Evolutionary conservation across 352 stramenopile species (phyloP).

Genomic region (Phytophthora litchii): DNA sequence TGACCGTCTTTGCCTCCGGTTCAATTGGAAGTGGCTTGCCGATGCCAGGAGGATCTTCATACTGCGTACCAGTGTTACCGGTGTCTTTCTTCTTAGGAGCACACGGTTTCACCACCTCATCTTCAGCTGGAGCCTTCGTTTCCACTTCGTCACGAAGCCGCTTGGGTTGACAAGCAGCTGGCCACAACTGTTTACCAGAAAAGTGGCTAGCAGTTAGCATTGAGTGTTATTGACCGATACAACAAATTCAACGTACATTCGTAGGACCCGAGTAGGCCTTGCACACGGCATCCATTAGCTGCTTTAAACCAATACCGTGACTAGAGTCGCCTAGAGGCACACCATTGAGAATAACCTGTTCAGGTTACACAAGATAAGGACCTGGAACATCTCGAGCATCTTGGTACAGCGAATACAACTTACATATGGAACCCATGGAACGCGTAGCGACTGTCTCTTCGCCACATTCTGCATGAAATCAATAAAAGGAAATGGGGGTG

Average conservation of each 20-base stretch:
- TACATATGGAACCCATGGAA: constrained; percentile 79
- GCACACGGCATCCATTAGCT: constrained; percentile 72
- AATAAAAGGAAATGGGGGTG: constrained; percentile 8
- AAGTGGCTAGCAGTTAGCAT: constrained; percentile 1
- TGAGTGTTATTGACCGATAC: not conserved
- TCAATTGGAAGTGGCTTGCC: constrained; percentile 48
- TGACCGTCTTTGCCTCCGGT: constrained; percentile 39
- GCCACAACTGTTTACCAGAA: constrained; percentile 36
- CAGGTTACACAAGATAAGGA: not conserved
- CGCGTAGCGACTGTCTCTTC: constrained; percentile 50
- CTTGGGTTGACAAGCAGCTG: constrained; percentile 64
- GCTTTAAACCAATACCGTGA: constrained; percentile 70
- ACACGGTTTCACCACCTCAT: constrained; percentile 67
- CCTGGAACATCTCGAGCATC: not conserved
- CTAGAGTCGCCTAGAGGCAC: constrained; percentile 57
- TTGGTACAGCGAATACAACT: constrained; percentile 12
- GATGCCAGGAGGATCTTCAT: constrained; percentile 71
- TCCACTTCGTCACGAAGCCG: constrained; percentile 57
- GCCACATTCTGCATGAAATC: constrained; percentile 49
- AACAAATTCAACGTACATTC: constrained; percentile 35
- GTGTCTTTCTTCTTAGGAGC: constrained; percentile 65
- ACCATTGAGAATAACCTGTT: constrained; percentile 67
- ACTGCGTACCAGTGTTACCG: constrained; percentile 29
- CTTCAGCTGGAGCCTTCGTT: constrained; percentile 38
- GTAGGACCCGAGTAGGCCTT: constrained; percentile 63